Conservation (phyloP, 495 filamentous ascomycete genomes). For the Hypoxylon cercidicola region DNA sequence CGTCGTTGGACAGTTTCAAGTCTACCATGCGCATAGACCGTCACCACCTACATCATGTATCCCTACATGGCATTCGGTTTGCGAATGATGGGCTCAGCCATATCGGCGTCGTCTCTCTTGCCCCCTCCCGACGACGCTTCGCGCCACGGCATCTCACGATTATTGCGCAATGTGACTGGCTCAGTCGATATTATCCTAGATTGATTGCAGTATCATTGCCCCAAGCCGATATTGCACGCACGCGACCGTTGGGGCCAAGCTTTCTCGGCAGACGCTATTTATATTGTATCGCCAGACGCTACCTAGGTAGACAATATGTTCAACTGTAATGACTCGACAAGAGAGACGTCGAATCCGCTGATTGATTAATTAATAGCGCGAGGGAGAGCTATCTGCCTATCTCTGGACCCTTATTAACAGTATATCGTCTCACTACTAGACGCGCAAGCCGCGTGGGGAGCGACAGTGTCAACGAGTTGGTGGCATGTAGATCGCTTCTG, state of each 20-base stretch:
- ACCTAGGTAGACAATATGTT: constrained; percentile 5
- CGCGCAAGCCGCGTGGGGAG: constrained; percentile 35
- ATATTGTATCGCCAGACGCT: constrained; percentile 25
- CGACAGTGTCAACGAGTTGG: constrained; percentile 3
- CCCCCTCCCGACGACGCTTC: constrained; percentile 18
- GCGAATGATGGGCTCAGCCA: constrained; percentile 24
- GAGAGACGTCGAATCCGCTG: constrained; percentile 23
- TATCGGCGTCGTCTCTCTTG: constrained; percentile 28
- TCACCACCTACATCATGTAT: not conserved
- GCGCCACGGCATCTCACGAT: constrained; percentile 34
- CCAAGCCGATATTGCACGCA: constrained; percentile 30
- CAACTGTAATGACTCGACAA: constrained; percentile 29
- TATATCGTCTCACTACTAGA: constrained; percentile 27
- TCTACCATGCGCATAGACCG: constrained; percentile 16
- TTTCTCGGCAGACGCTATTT: constrained; percentile 39
- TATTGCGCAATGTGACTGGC: constrained; percentile 42
- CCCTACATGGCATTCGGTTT: constrained; percentile 1
- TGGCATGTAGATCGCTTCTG: constrained; percentile 28
- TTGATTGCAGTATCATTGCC: constrained; percentile 36
- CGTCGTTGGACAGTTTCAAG: constrained; percentile 28
- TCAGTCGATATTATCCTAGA: constrained; percentile 42
- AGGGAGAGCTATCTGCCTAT: constrained; percentile 29
- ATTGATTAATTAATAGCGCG: constrained; percentile 23
- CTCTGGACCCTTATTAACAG: constrained; percentile 16
- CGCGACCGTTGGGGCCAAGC: constrained; percentile 41